Evolutionary conservation across 805 yeast species (phyloP), one percentile per base, ranked within the genome.

Genomic region (Cyberlindnera amylophila): DNA sequence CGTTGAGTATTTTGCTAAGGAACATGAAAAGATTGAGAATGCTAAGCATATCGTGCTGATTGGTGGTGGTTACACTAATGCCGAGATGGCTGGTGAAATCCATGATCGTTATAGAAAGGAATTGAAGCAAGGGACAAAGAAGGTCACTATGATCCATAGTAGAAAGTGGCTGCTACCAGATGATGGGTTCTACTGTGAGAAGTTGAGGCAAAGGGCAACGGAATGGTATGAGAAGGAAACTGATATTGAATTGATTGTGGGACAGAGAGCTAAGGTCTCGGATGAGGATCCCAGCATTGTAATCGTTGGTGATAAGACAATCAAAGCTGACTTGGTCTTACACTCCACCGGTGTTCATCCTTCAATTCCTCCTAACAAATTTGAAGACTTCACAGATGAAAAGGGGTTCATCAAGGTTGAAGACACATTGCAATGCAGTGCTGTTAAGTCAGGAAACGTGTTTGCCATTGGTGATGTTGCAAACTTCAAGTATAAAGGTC

Each of bases 401-500:
- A 30, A 35, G 4, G 62, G 62, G 2, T 53, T 44, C 34, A 46
- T 56, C 38, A 41, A 38, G 8, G 51, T 59, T 12, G 30, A 51
- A 10, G 50, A 51, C 6, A 54, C 57, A 1, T 58, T 60, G 36
- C 58, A 54, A 39, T 49, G 53, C 2, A 32, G 24, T 13, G 53
- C 46, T 3, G 38, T 41, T 14, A 13, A 49, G 1, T 43, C 28
- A 32, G 56, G 58, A n/a, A 50, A 53, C 27, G 49, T 63, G 4
- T 64, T 64, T 42, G 62, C 67, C 2, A 52, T 64, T 38, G 70
- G 69, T 12, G 69, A 65, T 47, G 57, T 57, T n/a, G 41, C 49
- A 12, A 51, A 54, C 42, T 53, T 48, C 42, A 42, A 44, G 3
- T 47, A 46, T 34, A 62, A 61, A 32, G 55, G 64, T 10, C 16